phyloP scores from a whole-genome alignment of 1,284 basidiomycete species.

The Leucocoprinus gongylophorus region DNA sequence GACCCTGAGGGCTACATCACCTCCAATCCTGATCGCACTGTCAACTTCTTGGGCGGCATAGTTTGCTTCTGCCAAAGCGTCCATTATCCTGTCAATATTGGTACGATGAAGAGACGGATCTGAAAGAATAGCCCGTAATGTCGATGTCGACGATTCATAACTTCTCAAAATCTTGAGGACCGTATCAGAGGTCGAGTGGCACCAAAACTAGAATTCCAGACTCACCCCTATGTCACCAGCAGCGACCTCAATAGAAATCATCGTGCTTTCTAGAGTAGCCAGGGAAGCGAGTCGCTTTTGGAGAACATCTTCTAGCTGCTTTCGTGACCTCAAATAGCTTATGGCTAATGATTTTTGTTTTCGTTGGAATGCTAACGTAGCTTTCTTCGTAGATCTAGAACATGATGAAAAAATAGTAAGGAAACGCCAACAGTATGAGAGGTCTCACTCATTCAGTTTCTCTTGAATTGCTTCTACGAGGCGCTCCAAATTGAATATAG shows the following conservation, averaged over 20 bases:
- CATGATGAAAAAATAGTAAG: conserved; percentile 5
- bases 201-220: not conserved
- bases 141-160: conserved; percentile 76
- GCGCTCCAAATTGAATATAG: conserved; percentile 53
- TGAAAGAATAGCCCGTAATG: conserved; percentile 68
- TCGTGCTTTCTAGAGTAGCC: conserved; percentile 67
- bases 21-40: conserved; percentile 64
- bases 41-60: conserved; percentile 80
- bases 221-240: conserved; percentile 80
- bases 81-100: conserved; percentile 80
- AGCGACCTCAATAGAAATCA: conserved; percentile 81
- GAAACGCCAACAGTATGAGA: not conserved
- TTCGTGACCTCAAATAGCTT: conserved; percentile 71
- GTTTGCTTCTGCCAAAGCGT: conserved; percentile 76
- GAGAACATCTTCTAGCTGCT: conserved; percentile 73
- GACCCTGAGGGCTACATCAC: conserved; percentile 46
- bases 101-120: conserved; percentile 76
- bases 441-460: conserved; percentile 58
- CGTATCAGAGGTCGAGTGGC: conserved; percentile 7
- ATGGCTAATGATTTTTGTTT: conserved; percentile 71
- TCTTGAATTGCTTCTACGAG: conserved; percentile 63
- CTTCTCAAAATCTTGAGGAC: conserved; percentile 69
- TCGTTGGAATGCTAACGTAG: conserved; percentile 54
- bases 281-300: conserved; percentile 68
- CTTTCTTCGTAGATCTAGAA: conserved; percentile 59